These are phyloP conservation scores for Kuraishia capsulata DNA, from an alignment of 805 yeast species.

Conservation along the genomic window DNA sequence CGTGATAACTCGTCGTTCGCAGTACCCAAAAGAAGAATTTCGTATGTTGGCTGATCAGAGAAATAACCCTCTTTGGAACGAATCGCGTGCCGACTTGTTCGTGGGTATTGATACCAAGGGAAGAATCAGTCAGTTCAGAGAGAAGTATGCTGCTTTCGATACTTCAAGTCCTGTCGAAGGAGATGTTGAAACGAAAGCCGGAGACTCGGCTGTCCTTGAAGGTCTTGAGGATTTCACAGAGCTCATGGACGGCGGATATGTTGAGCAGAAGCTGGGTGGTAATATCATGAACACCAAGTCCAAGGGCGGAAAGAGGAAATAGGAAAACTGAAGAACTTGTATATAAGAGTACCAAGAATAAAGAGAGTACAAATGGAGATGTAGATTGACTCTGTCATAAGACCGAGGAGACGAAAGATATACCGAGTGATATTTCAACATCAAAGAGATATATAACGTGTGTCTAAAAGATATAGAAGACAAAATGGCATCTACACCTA, in stretches of 20 bases:
- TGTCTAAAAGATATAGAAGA: no score
- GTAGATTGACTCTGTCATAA: no score
- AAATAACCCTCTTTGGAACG: slow-evolving; percentile 83
- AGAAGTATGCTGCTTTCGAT: slow-evolving; percentile 48
- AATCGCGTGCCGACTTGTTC: slow-evolving; percentile 67
- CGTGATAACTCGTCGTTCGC: slow-evolving; percentile 73
- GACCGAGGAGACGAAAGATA: no score
- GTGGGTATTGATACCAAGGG: slow-evolving; percentile 82
- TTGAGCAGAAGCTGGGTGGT: slow-evolving; percentile 26
- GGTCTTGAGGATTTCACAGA: slow-evolving; percentile 44
- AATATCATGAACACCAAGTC: slow-evolving; percentile 22
- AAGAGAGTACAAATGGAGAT: no score
- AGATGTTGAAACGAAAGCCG: slow-evolving; percentile 8
- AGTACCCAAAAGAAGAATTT: slow-evolving; percentile 80
- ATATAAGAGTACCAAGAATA: not conserved
- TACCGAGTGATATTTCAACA: no score
- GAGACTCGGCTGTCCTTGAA: slow-evolving; percentile 9
- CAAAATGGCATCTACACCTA: no score
- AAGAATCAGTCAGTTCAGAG: slow-evolving; percentile 64
- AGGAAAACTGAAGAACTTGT: not conserved
- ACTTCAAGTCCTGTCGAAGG: slow-evolving; percentile 13
- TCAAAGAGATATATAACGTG: no score
- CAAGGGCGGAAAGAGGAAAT: slow-evolving; percentile 2
- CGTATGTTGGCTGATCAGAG: slow-evolving; percentile 85
- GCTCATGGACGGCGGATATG: slow-evolving; percentile 39